Conservation (phyloP, 2,329 filamentous ascomycete genomes). For the Diaporthe australafricana region DNA sequence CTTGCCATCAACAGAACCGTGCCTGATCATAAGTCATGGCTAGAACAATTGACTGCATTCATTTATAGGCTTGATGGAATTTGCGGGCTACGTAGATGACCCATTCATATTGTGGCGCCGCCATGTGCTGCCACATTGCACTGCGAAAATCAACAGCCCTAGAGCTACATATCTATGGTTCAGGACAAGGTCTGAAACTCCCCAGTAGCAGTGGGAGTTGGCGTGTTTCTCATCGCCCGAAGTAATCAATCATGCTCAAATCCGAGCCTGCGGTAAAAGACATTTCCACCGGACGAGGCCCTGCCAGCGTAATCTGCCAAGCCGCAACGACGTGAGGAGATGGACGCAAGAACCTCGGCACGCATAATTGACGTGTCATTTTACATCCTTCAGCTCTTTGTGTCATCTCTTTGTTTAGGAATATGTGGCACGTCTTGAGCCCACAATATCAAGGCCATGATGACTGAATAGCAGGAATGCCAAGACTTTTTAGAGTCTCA, state of each 20-base stretch:
- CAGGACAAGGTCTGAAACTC: neutral
- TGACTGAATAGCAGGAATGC: too few relatives aligned
- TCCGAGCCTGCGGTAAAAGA: neutral
- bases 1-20: too few relatives aligned
- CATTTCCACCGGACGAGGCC: too few relatives aligned
- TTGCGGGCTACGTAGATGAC: neutral
- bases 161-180: neutral
- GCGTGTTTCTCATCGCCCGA: neutral
- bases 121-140: too few relatives aligned
- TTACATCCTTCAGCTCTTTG: neutral
- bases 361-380: neutral
- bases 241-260: neutral
- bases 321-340: constrained; percentile 7
- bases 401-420: too few relatives aligned
- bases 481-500: too few relatives aligned
- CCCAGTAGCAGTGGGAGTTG: neutral
- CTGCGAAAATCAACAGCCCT: too few relatives aligned
- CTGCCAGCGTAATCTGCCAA: neutral
- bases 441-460: too few relatives aligned
- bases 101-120: too few relatives aligned
- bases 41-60: neutral
- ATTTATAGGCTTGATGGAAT: neutral
- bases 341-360: neutral
- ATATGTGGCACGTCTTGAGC: too few relatives aligned
- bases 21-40: too few relatives aligned